These are phyloP conservation scores for Tulasnella sp. DNA, from an alignment of 768 basidiomycete genomes.

Conservation along the genomic window DNA sequence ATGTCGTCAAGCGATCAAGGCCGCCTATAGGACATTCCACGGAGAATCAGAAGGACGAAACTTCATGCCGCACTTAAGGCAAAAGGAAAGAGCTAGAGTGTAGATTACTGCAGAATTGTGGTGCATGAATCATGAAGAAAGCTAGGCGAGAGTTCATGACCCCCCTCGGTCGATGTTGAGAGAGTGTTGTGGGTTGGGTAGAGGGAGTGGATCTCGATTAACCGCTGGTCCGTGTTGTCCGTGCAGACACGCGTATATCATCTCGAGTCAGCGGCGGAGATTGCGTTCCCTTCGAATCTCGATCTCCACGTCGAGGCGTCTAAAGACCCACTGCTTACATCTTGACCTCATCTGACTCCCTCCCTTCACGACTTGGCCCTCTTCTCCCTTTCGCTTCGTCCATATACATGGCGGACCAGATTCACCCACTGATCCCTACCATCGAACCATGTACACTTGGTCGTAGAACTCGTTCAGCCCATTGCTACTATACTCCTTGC, in stretches of 20 bases:
- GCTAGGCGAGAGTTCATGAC: neutral
- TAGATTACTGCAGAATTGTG: neutral
- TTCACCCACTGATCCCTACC: no score
- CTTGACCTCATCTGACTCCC: neutral
- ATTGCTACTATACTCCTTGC: constrained; percentile 27
- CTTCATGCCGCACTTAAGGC: neutral
- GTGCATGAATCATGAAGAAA: neutral
- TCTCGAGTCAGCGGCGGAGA: constrained; percentile 3
- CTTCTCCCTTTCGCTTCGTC: neutral
- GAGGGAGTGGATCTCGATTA: no score
- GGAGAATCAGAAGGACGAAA: neutral
- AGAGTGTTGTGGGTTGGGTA: neutral
- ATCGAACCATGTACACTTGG: constrained; percentile 9
- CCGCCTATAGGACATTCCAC: neutral
- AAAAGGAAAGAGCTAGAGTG: neutral
- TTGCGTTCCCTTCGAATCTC: neutral
- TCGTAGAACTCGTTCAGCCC: constrained; percentile 28
- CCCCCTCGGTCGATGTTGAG: neutral
- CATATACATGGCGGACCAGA: neutral
- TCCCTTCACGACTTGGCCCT: neutral
- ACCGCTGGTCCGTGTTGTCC: neutral
- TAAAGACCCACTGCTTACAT: neutral
- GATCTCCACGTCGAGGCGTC: neutral
- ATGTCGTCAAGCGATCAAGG: neutral
- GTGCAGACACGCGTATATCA: neutral